These are phyloP conservation scores for Platanus orientalis DNA, from an alignment of 164 flowering plant species.

Conservation along the genomic window DNA sequence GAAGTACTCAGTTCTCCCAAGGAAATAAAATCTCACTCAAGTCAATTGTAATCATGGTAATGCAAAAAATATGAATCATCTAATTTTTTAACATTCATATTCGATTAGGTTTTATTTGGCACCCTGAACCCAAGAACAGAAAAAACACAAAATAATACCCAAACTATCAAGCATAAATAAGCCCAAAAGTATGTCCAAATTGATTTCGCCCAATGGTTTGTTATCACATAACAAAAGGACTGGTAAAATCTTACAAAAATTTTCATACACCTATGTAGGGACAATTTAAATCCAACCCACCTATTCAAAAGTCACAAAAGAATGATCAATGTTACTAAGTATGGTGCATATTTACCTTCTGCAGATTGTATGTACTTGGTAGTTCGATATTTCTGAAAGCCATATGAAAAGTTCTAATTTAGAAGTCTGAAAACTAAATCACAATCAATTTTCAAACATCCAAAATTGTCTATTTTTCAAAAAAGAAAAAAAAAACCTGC, in stretches of 20 bases:
- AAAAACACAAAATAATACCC: neutral
- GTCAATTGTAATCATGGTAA: no score
- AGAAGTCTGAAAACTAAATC: neutral
- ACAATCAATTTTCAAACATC: neutral
- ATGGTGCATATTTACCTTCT: slow-evolving; percentile 39
- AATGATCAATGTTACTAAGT: neutral
- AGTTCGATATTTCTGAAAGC: slow-evolving; percentile 73
- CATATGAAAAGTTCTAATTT: neutral
- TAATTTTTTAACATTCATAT: neutral
- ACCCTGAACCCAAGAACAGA: neutral
- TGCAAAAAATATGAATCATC: no score
- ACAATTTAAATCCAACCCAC: neutral
- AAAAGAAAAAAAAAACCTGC: slow-evolving; percentile 37
- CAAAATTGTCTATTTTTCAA: neutral
- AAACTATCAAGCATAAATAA: neutral
- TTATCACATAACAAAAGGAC: no score
- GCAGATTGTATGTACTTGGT: slow-evolving; percentile 63
- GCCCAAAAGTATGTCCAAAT: no score
- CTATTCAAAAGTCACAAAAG: neutral
- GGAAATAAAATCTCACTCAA: no score
- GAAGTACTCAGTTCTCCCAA: neutral
- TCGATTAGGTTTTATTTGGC: neutral
- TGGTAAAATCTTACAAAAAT: no score
- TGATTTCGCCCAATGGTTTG: no score
- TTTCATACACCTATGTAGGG: neutral